phyloP scores from a whole-genome alignment of 495 filamentous ascomycete genomes.

The Neurospora sublineolata region DNA sequence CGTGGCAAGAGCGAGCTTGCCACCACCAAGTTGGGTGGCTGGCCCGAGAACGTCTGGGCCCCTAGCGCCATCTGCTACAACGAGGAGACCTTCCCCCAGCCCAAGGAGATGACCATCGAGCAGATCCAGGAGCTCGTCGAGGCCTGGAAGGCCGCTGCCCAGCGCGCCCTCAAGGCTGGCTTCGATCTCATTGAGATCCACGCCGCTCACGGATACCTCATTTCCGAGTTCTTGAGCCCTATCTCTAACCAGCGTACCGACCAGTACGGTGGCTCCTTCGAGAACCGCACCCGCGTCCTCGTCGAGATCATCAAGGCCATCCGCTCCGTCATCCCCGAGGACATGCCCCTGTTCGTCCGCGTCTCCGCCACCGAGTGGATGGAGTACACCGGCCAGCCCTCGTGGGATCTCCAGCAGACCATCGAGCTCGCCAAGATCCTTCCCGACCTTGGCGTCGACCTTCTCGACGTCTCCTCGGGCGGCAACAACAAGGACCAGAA shows the following conservation, averaged over 20 bases:
- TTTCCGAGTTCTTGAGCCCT: constrained; percentile 52
- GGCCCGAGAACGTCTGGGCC: constrained; percentile 52
- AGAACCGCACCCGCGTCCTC: constrained; percentile 42
- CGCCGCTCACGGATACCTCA: constrained; percentile 53
- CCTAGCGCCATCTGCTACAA: constrained; percentile 38
- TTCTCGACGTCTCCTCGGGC: constrained; percentile 63
- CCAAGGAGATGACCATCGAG: constrained; percentile 45
- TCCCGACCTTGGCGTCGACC: constrained; percentile 54
- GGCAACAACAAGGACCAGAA: constrained; percentile 53
- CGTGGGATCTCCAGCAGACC: constrained; percentile 55
- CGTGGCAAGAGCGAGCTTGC: constrained; percentile 24
- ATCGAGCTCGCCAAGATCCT: constrained; percentile 52
- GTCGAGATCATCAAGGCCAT: constrained; percentile 36
- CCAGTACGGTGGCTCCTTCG: constrained; percentile 45
- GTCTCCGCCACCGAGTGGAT: constrained; percentile 68
- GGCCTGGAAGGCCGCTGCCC: constrained; percentile 49
- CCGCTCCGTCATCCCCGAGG: constrained; percentile 41
- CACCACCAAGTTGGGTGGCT: constrained; percentile 44
- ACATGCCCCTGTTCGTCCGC: constrained; percentile 55
- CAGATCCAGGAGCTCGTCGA: constrained; percentile 54
- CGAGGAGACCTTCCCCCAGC: constrained; percentile 29
- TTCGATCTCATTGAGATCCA: constrained; percentile 59
- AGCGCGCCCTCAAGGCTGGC: constrained; percentile 51
- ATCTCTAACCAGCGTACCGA: constrained; percentile 48
- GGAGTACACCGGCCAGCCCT: constrained; percentile 38